A percentile compares a stretch with the other conserved stretches of the same genome.
Conservation (phyloP, 202 grass and related monocot genomes). For the Bolboschoenoplectus hybrid region DNA sequence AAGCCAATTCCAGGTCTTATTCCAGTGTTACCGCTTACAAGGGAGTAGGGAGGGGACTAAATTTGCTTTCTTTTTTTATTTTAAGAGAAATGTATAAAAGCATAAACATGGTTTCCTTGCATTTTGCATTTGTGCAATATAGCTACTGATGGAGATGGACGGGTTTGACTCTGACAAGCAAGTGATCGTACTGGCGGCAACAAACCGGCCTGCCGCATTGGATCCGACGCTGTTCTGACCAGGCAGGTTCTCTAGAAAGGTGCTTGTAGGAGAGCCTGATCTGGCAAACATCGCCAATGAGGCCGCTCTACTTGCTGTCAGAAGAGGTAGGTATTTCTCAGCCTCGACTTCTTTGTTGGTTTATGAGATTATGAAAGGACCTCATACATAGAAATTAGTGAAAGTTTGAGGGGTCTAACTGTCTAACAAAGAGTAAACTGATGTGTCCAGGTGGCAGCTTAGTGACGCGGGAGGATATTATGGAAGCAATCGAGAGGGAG, state of each 20-base stretch:
- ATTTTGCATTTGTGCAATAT: neutral
- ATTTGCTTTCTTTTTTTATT: neutral
- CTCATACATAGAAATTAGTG: neutral
- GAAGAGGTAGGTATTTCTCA: conserved; percentile 73
- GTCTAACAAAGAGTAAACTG: neutral
- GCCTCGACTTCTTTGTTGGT: neutral
- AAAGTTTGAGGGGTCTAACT: neutral
- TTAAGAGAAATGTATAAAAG: conserved; percentile 36
- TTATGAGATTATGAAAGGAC: neutral
- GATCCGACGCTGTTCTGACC: conserved; percentile 80
- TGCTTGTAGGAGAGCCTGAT: conserved; percentile 85
- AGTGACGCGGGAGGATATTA: conserved; percentile 79
- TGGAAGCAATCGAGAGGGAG: conserved; percentile 93
- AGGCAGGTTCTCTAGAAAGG: conserved; percentile 94
- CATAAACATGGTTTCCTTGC: conserved; percentile 42
- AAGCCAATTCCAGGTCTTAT: neutral
- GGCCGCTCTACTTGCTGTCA: conserved; percentile 77
- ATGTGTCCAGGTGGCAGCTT: conserved; percentile 56
- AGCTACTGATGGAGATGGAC: conserved; percentile 98
- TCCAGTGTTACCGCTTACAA: neutral
- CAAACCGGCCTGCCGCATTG: conserved; percentile 84
- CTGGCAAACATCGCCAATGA: conserved; percentile 90
- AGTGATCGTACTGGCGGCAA: conserved; percentile 93
- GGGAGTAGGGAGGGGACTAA: neutral
- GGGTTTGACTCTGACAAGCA: conserved; percentile 89